Percentiles rank a stretch among this genome's conserved stretches.
These are phyloP conservation scores for Nematocida sp. DNA, from an alignment of 371 early-diverging fungal genomes.

Conservation along the genomic window DNA sequence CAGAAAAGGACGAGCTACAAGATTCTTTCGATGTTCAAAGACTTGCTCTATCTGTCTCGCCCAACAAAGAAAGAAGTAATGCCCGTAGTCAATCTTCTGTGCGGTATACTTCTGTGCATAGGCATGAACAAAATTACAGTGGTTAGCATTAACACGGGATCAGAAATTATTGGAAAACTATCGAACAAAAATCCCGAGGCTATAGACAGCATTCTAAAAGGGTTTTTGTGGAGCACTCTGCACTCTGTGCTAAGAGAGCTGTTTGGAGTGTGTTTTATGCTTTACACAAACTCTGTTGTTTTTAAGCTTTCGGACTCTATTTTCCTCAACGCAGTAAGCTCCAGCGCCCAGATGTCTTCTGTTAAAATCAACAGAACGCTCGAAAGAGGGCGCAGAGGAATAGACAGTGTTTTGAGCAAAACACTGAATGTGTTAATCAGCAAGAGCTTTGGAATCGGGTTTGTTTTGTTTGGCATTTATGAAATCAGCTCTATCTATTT, in stretches of 20 bases:
- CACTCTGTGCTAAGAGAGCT: not conserved
- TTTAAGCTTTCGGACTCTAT: not conserved
- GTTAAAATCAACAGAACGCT: conserved; percentile 10
- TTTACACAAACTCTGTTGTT: conserved; percentile 14
- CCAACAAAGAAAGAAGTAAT: too few species aligned
- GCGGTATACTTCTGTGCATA: not conserved
- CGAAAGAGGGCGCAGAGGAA: conserved; percentile 20
- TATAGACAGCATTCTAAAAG: not conserved
- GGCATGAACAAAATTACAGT: not conserved
- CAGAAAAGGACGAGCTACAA: too few species aligned
- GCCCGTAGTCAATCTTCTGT: too few species aligned
- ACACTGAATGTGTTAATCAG: not conserved
- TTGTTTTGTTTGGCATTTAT: not conserved
- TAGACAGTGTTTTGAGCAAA: not conserved
- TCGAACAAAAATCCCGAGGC: not conserved
- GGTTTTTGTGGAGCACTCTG: not conserved
- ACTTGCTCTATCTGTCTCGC: too few species aligned
- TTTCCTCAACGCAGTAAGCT: conserved; percentile 1
- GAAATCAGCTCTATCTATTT: not conserved
- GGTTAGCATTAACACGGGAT: not conserved
- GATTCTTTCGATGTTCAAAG: too few species aligned
- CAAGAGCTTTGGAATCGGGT: not conserved
- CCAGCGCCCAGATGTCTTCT: conserved; percentile 1
- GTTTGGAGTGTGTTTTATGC: conserved; percentile 8
- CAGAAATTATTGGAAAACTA: not conserved